These are phyloP conservation scores for Cocos nucifera DNA, from an alignment of 176 grass and related monocot species.

Conservation along the genomic window DNA sequence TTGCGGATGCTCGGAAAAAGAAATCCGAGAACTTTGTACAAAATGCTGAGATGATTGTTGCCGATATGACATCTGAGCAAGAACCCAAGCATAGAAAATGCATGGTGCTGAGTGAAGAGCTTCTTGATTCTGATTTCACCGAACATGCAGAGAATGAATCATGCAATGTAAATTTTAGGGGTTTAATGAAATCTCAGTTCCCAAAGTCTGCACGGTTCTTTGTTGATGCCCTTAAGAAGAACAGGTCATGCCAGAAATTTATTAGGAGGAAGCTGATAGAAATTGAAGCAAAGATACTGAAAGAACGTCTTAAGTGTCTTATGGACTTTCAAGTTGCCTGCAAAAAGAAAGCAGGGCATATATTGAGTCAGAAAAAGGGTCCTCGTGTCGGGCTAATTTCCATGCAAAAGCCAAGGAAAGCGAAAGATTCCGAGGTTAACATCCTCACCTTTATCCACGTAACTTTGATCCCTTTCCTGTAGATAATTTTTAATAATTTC, in stretches of 20 bases:
- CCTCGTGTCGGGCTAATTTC: conserved; percentile 74
- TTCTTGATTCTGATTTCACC: not conserved
- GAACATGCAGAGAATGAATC: conserved; percentile 1
- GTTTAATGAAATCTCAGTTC: conserved; percentile 23
- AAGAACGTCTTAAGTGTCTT: conserved; percentile 71
- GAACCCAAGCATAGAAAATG: not conserved
- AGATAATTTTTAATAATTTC: no score
- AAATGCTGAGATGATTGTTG: not conserved
- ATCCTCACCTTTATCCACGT: not conserved
- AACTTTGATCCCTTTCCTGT: not conserved
- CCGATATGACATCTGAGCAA: not conserved
- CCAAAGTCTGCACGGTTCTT: conserved; percentile 59
- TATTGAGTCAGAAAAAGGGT: conserved; percentile 64
- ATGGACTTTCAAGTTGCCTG: conserved; percentile 73
- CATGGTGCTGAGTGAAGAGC: not conserved
- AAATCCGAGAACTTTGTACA: not conserved
- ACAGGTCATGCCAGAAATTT: conserved; percentile 77
- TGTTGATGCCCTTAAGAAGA: conserved; percentile 78
- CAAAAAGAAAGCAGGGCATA: conserved; percentile 39
- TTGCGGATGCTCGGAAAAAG: conserved; percentile 1
- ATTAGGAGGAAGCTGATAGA: conserved; percentile 81
- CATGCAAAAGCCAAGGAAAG: conserved; percentile 14
- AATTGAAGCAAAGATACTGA: conserved; percentile 71
- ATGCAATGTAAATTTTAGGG: conserved; percentile 7
- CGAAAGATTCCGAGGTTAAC: conserved; percentile 31